Conservation (phyloP, 768 basidiomycete species). For the Basidioascus undulatus region DNA sequence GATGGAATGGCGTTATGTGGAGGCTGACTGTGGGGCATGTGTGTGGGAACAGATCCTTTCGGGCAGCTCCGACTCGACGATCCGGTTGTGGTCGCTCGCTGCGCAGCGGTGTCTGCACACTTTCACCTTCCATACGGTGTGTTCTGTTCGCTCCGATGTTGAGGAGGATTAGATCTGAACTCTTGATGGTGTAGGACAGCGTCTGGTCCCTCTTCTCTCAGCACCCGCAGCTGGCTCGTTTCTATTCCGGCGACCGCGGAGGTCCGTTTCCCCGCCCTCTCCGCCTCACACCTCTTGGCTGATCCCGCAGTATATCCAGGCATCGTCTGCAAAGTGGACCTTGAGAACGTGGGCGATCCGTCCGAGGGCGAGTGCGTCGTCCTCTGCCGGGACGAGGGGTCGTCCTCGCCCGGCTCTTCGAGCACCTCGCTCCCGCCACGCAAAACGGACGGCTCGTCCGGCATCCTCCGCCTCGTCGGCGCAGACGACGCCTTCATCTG, state of each 20-base stretch:
- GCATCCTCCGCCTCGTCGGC: slow-evolving; percentile 57
- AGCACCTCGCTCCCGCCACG: slow-evolving; percentile 14
- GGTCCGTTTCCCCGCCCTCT: too few species aligned
- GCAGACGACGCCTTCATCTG: slow-evolving; percentile 68
- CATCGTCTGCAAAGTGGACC: slow-evolving; percentile 72
- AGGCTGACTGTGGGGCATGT: too few species aligned
- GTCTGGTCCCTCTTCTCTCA: slow-evolving; percentile 81
- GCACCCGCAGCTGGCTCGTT: slow-evolving; percentile 62
- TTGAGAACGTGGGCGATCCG: slow-evolving; percentile 54
- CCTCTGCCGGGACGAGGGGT: slow-evolving; percentile 33
- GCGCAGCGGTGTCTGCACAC: slow-evolving; percentile 77
- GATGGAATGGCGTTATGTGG: slow-evolving; percentile 42
- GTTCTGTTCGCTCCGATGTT: too few species aligned
- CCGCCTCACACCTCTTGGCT: too few species aligned
- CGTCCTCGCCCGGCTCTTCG: slow-evolving; percentile 23
- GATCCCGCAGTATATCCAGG: too few species aligned
- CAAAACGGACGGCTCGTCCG: slow-evolving; percentile 19
- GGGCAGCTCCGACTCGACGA: slow-evolving; percentile 28
- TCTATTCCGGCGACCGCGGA: slow-evolving; percentile 87
- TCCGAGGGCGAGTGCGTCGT: slow-evolving; percentile 75
- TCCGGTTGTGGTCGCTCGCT: slow-evolving; percentile 84
- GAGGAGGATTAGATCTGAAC: too few species aligned
- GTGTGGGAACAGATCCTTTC: slow-evolving; percentile 7
- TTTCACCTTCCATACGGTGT: slow-evolving; percentile 81
- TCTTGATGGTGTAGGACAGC: too few species aligned